These are phyloP conservation scores for Passalora sequoiae DNA, from an alignment of 2,329 filamentous ascomycete genomes.

Conservation along the genomic window DNA sequence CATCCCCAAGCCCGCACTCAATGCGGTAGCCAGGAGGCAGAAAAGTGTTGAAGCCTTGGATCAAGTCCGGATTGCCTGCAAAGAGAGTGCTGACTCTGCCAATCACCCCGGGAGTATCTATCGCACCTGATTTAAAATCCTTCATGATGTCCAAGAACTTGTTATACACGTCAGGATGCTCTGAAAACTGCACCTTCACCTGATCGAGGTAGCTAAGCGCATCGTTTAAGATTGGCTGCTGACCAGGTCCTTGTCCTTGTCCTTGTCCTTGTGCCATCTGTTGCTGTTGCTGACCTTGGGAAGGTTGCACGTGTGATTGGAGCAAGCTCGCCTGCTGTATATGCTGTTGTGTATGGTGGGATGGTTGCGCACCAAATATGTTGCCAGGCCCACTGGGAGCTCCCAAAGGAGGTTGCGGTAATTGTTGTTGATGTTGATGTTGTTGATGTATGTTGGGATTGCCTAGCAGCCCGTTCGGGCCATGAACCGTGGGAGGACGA, in stretches of 20 bases:
- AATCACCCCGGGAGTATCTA: constrained; percentile 96
- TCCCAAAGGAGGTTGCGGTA: constrained; percentile 50
- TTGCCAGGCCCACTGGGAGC: constrained; percentile 57
- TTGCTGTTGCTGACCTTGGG: constrained; percentile 25
- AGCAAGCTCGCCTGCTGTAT: constrained; percentile 46
- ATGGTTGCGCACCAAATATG: constrained; percentile 68
- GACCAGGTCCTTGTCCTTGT: constrained; percentile 61
- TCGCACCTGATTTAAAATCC: constrained; percentile 97
- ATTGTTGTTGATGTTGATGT: constrained; percentile 39
- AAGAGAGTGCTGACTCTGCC: constrained; percentile 94
- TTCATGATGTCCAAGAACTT: constrained; percentile 99
- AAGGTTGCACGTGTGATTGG: constrained; percentile 42
- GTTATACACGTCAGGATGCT: constrained; percentile 96
- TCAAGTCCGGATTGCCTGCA: constrained; percentile 78
- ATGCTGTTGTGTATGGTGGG: constrained; percentile 43
- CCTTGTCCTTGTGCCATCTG: constrained; percentile 23
- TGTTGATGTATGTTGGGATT: constrained; percentile 51
- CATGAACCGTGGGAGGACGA: constrained; percentile 77
- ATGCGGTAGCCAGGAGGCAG: constrained; percentile 91
- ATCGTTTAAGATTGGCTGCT: constrained; percentile 79
- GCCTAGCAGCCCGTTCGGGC: constrained; percentile 76
- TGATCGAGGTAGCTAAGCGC: constrained; percentile 95
- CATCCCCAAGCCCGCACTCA: constrained; percentile 87
- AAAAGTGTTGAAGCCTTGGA: constrained; percentile 98
- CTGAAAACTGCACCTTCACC: constrained; percentile 95